Evolutionary conservation across 345 rosid genomes (phyloP).

Genomic region (Odontarrhena argentea): DNA sequence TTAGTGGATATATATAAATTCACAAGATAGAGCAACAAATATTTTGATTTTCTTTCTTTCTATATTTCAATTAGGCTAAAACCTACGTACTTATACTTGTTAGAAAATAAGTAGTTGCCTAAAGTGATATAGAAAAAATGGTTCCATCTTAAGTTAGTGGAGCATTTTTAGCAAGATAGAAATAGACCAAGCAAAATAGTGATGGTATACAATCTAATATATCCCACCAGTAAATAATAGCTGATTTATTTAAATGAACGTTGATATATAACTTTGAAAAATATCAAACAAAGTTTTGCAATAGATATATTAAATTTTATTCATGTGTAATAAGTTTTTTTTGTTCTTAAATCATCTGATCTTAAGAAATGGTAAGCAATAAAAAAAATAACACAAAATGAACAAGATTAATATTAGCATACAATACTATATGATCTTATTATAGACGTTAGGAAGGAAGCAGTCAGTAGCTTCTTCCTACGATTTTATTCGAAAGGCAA

Average conservation of each 20-base stretch:
- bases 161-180: too few relatives aligned
- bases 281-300: too few relatives aligned
- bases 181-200: too few relatives aligned
- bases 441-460: conserved; percentile 6
- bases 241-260: too few relatives aligned
- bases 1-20: too few relatives aligned
- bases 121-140: background rate
- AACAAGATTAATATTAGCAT: background rate
- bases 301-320: too few relatives aligned
- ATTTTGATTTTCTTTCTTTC: background rate
- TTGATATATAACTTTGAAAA: too few relatives aligned
- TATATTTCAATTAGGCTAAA: background rate
- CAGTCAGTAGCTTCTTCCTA: conserved; percentile 24
- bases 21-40: background rate
- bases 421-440: conserved; percentile 16
- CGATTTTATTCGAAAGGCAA: background rate
- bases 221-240: too few relatives aligned
- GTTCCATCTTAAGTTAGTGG: background rate
- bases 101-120: background rate
- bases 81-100: background rate
- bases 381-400: conserved; percentile 12
- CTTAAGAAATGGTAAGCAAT: background rate
- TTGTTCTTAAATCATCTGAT: background rate
- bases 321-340: background rate
- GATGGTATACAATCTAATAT: too few relatives aligned